Base-by-base conservation (phyloP, 1,139 yeast species). In the Kurtzmaniella quercitrusa region DNA sequence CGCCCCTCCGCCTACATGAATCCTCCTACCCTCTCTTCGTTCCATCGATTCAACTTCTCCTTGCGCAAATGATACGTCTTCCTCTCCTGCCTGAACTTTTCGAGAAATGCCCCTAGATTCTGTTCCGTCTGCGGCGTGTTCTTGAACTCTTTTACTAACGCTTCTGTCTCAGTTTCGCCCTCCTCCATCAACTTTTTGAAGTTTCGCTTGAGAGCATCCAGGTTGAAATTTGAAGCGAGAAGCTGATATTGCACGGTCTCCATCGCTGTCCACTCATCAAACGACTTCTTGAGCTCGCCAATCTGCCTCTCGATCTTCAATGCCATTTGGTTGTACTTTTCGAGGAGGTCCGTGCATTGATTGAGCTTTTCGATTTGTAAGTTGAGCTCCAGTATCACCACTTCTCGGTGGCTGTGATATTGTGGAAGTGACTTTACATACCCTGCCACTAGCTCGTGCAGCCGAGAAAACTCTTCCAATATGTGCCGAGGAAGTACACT, bases 11-110 rank as follows among this genome's bases (percentile, higher is more conserved):
- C n/a, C 24, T 43, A 63, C 38, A 61, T 49, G 43, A 68, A 59
- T 12, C 85, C 86, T 25, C 80, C 77, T 0, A 84, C 84, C 44
- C 91, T 62, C 49, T 82, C 87, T 55, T 84, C 90, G 43, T 75
- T 69, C 75, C 86, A 74, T 40, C 91, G 63, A 50, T 76, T 74
- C 48, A 80, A 59, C 53, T 81, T 77, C 58, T 83, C 90, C 46
- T 66, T 68, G 33, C 84, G 63, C 44, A 77, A 56, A 59, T 85
- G 85, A 47, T 73, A 81, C 34, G 55, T 50, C 48, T 74, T 75
- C 29, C 89, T 58, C 43, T 69, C 69, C 10, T 51, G 51, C 42
- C 72, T 66, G 53, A 81, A 85, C 12, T 61, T 62, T 23, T 58
- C 58, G 15, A 82, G 62, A 48, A 79, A 71, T 3, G 60, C 58